These are phyloP conservation scores for Kregervanrija fluxuum DNA, from an alignment of 805 yeast genomes.

Conservation along the genomic window DNA sequence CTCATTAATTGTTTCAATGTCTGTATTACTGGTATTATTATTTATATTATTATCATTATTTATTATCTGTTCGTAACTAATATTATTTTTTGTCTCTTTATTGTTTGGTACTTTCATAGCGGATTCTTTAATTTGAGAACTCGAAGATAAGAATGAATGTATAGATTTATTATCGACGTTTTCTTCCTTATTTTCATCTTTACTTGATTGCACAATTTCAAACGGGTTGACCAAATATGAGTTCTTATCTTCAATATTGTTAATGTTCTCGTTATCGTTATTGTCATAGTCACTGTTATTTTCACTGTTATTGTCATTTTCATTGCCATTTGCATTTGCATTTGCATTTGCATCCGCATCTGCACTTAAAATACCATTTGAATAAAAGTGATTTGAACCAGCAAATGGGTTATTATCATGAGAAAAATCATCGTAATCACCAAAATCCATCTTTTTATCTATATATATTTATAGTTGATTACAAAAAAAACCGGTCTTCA, in stretches of 20 bases:
- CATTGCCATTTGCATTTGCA: neutral
- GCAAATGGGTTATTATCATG: conserved; percentile 31
- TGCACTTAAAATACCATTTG: conserved; percentile 18
- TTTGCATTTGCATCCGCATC: neutral
- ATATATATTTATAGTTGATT: too few species aligned
- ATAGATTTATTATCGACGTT: too few species aligned
- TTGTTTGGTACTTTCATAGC: too few species aligned
- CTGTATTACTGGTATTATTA: conserved; percentile 6
- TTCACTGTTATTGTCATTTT: neutral
- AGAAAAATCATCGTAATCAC: conserved; percentile 26
- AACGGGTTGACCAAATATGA: too few species aligned
- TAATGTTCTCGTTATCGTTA: neutral
- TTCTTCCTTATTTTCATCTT: too few species aligned
- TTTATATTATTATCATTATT: conserved; percentile 1
- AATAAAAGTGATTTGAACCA: conserved; percentile 25
- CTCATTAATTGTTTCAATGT: conserved; percentile 8
- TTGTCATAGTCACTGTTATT: neutral
- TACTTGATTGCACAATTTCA: too few species aligned
- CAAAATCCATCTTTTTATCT: conserved; percentile 17
- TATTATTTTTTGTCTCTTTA: neutral
- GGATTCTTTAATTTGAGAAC: too few species aligned
- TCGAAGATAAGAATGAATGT: too few species aligned
- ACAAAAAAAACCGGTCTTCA: too few species aligned
- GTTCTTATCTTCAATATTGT: too few species aligned
- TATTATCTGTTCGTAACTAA: neutral